These are phyloP conservation scores for Drosera capensis DNA, from an alignment of 148 eudicot species.

Conservation along the genomic window DNA sequence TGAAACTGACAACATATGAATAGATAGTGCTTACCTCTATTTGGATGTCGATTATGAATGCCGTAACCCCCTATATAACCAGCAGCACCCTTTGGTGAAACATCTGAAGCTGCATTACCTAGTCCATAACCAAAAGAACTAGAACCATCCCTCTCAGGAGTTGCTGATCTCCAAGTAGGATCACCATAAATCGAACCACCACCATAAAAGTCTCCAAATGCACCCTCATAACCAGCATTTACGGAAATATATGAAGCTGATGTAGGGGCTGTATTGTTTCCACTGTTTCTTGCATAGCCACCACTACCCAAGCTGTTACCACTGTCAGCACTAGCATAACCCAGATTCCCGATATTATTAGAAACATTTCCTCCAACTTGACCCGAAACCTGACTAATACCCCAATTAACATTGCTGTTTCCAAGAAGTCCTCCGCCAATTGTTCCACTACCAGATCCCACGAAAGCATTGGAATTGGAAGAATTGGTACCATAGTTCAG, in stretches of 20 bases:
- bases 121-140: constrained; percentile 50
- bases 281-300: constrained; percentile 33
- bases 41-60: constrained; percentile 34
- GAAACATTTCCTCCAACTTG: constrained; percentile 29
- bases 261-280: constrained; percentile 23
- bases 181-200: constrained; percentile 39
- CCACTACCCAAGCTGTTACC: constrained; percentile 32
- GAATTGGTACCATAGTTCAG: constrained; percentile 31
- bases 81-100: constrained; percentile 30
- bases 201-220: constrained; percentile 43
- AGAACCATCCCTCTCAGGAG: constrained; percentile 40
- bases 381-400: constrained; percentile 22
- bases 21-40: constrained; percentile 36
- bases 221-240: constrained; percentile 41
- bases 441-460: constrained; percentile 22
- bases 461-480: constrained; percentile 16
- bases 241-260: constrained; percentile 30
- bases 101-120: constrained; percentile 30
- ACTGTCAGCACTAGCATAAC: constrained; percentile 30
- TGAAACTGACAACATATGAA: neutral
- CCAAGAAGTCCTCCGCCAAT: constrained; percentile 24
- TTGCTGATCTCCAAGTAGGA: constrained; percentile 45
- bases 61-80: constrained; percentile 48
- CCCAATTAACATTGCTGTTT: constrained; percentile 31
- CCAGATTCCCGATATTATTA: constrained; percentile 31